Base-by-base conservation (phyloP, 2,329 filamentous ascomycete species). In the Stagonosporopsis rhizophila region DNA sequence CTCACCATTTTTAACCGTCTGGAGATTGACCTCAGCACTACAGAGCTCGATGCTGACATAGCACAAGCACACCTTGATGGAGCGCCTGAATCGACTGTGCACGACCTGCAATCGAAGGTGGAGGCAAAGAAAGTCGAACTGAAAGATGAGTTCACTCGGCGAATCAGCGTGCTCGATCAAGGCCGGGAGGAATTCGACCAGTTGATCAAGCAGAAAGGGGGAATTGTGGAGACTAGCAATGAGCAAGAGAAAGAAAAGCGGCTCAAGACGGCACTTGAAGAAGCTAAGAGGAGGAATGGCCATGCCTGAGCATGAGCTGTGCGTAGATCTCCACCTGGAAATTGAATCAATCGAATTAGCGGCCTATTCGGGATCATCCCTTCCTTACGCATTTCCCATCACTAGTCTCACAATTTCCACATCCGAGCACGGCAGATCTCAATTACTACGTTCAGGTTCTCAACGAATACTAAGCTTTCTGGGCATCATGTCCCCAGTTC, bases 281-380 rank as follows among this genome's bases (percentile, higher is more conserved):
- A 80, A 53, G 83, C 83, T 8, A 85, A 84, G 73, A 79, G 75
- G 70, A 77, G 83, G 59, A 85, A 85, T 71, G 81, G 74, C 7
- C 62, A 74, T 58, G 56, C 30, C 9, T 66, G 37, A 59, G 23
- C n/a, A 20, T 30, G 9, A 23, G 2, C 15, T 6, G 7, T 27
- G 15, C 23, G 25, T 7, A 41, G 5, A 23, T 17, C 14, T 15
- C 30, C 30, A 32, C 14, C 30, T 32, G 14, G 15, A 32, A 30
- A 30, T 30, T 11, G 27, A 30, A 32, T 32, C 30, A 32, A n/a
- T 4, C 14, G 30, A 15, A 32, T 32, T 3, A 32, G 12, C 3
- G 14, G 30, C 30, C 14, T 32, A 32, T 32, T n/a, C 14, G 30
- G 30, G 30, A 14, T 32, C 6, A 15, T n/a, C 30, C 30, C 30